Percentiles rank a stretch among this genome's conserved stretches.
These are phyloP conservation scores for Hibiscus tridactylites DNA, from an alignment of 345 rosid genomes.

Conservation along the genomic window DNA sequence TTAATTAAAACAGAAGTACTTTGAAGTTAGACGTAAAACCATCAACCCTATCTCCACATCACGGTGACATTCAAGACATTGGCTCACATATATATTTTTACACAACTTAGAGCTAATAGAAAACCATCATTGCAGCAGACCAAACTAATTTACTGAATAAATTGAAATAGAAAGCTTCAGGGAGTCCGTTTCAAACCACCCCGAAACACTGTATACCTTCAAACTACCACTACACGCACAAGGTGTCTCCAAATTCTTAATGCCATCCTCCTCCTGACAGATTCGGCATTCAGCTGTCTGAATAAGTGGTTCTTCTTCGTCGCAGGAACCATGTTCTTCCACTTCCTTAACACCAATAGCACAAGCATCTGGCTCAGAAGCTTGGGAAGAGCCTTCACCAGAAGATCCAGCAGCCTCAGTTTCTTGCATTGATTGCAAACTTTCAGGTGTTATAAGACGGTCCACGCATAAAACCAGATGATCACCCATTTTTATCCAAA, in stretches of 20 bases:
- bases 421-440: conserved; percentile 22
- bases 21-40: not conserved
- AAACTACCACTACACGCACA: conserved; percentile 94
- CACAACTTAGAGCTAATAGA: not conserved
- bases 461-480: conserved; percentile 68
- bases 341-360: conserved; percentile 23
- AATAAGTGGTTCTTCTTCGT: conserved; percentile 60
- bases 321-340: conserved; percentile 19
- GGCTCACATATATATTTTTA: not conserved
- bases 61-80: not conserved
- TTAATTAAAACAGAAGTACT: not conserved
- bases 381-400: conserved; percentile 34
- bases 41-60: not conserved
- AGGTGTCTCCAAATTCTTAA: conserved; percentile 71
- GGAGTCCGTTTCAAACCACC: not conserved
- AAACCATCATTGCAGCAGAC: conserved; percentile 4
- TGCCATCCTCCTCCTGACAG: conserved; percentile 89
- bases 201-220: conserved; percentile 43
- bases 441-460: conserved; percentile 49
- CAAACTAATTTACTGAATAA: not conserved
- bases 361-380: conserved; percentile 24
- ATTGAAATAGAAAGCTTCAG: not conserved
- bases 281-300: conserved; percentile 82
- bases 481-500: conserved; percentile 47
- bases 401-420: conserved; percentile 23